Conservation (phyloP, 192 early-diverging fungal species). For the Coemansia sp. region DNA sequence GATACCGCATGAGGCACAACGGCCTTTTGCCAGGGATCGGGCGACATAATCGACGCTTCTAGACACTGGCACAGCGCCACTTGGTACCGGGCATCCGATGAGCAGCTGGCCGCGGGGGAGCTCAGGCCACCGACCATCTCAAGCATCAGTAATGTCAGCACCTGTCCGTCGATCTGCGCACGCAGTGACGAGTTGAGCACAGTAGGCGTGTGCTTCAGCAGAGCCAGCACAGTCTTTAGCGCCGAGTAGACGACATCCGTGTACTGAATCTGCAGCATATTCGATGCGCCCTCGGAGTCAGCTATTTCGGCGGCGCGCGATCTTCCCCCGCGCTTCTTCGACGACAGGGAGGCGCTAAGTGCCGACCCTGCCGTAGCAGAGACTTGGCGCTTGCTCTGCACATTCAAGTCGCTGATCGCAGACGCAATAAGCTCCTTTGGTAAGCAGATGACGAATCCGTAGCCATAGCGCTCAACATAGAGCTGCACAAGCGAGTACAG, state of each 20-base stretch:
- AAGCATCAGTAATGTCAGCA: slow-evolving; percentile 36
- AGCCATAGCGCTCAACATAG: slow-evolving; percentile 36
- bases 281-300: slow-evolving; percentile 1
- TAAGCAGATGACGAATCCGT: slow-evolving; percentile 38
- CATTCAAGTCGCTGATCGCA: slow-evolving; percentile 18
- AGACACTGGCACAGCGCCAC: slow-evolving; percentile 29
- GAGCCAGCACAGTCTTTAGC: slow-evolving; percentile 13
- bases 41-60: slow-evolving; percentile 43
- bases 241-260: slow-evolving; percentile 28
- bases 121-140: slow-evolving; percentile 27
- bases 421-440: slow-evolving; percentile 36
- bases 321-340: slow-evolving; percentile 30
- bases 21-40: slow-evolving; percentile 46
- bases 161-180: slow-evolving; percentile 31
- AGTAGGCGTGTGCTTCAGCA: slow-evolving; percentile 33
- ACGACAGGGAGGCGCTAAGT: not conserved
- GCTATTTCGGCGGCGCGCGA: slow-evolving; percentile 9
- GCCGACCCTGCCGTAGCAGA: not conserved
- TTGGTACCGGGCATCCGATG: slow-evolving; percentile 21
- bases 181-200: slow-evolving; percentile 25
- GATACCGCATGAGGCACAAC: slow-evolving; percentile 44
- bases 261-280: slow-evolving; percentile 22
- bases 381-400: slow-evolving; percentile 11
- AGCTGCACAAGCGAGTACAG: slow-evolving; percentile 36
- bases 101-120: slow-evolving; percentile 24